phyloP scores from a whole-genome alignment of 208 protist genomes.

The Kentomonas sorsogonicus region DNA sequence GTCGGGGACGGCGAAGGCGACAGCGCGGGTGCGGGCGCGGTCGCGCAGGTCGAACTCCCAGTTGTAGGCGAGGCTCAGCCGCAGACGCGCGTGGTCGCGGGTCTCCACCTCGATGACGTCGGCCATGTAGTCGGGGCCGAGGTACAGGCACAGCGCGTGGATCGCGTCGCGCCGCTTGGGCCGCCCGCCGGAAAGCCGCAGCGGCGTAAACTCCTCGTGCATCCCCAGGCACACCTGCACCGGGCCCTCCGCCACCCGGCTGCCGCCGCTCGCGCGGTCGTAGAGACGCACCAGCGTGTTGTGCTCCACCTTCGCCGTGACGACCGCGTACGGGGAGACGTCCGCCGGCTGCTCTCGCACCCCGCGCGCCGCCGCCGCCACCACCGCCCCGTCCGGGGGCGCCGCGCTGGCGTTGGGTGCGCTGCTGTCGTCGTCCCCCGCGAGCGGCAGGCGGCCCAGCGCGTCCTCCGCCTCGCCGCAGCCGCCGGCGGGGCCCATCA shows the following conservation, averaged over 20 bases:
- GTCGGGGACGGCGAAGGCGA: conserved; percentile 91
- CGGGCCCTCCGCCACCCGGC: conserved; percentile 75
- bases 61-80: conserved; percentile 94
- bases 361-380: conserved; percentile 5
- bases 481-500: conserved; percentile 6
- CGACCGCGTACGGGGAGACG: conserved; percentile 32
- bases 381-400: background rate
- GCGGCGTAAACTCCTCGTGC: conserved; percentile 76
- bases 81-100: conserved; percentile 91
- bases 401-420: background rate
- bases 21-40: conserved; percentile 15
- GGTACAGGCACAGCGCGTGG: conserved; percentile 84
- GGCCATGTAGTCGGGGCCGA: conserved; percentile 95
- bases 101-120: conserved; percentile 94
- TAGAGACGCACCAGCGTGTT: conserved; percentile 93
- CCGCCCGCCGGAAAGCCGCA: conserved; percentile 78
- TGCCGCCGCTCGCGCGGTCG: conserved; percentile 84
- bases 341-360: conserved; percentile 18
- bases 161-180: conserved; percentile 87
- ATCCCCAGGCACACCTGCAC: conserved; percentile 54
- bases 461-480: background rate
- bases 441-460: background rate
- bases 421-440: conserved; percentile 13
- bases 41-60: conserved; percentile 89
- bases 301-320: conserved; percentile 89